Conservation (phyloP, 2,329 filamentous ascomycete genomes). For the Daldinia sp. region DNA sequence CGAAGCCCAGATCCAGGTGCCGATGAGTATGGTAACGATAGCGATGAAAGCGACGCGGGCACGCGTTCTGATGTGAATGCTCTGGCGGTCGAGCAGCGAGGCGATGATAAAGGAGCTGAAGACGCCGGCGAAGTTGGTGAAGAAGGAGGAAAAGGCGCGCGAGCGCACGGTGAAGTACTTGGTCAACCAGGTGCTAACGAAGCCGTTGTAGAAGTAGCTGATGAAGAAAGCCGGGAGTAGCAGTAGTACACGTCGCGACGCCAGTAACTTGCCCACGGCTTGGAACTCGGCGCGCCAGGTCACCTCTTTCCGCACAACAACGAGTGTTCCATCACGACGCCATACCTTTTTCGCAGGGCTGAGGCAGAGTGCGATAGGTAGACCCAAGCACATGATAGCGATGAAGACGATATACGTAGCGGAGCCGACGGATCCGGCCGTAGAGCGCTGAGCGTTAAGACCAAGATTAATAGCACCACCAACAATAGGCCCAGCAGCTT, state of each 20-base stretch:
- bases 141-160: constrained; percentile 53
- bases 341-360: constrained; percentile 52
- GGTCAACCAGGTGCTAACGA: constrained; percentile 50
- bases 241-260: constrained; percentile 48
- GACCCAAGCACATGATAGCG: constrained; percentile 52
- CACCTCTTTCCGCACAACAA: constrained; percentile 45
- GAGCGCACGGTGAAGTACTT: constrained; percentile 52
- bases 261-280: constrained; percentile 46
- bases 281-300: constrained; percentile 50
- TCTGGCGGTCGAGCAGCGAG: constrained; percentile 49
- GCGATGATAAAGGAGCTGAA: constrained; percentile 51
- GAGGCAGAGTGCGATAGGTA: constrained; percentile 50
- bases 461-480: constrained; percentile 64
- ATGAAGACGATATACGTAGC: constrained; percentile 52
- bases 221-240: constrained; percentile 53
- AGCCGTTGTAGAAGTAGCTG: constrained; percentile 53
- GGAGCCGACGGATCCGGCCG: constrained; percentile 43
- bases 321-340: constrained; percentile 49
- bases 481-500: constrained; percentile 59
- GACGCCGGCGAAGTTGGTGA: constrained; percentile 52
- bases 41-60: constrained; percentile 46
- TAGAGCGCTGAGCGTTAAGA: constrained; percentile 54
- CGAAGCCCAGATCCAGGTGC: constrained; percentile 52
- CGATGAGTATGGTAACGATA: constrained; percentile 48
- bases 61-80: constrained; percentile 49